Evolutionary conservation across 1,284 basidiomycete species (phyloP), one percentile per base, ranked within the genome.

Genomic region (Malassezia vespertilionis): DNA sequence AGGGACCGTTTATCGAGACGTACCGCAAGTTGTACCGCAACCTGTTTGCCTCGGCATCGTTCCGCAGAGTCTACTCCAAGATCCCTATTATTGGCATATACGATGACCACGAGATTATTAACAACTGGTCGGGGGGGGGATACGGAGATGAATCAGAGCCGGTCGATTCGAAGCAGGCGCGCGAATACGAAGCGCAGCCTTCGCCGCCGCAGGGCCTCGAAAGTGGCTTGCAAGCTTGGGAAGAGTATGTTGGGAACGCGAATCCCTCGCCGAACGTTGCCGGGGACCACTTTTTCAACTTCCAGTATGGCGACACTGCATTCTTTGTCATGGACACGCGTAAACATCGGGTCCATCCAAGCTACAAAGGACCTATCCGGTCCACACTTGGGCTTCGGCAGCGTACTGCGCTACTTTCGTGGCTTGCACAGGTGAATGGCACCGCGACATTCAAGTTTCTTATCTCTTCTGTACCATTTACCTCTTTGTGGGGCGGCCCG

Each of bases 401-500:
- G 67, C 74, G 84, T 28, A 71, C 76, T 2, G 79, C 78, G 0
- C 73, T 86, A 35, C 74, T 80, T 53, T 68, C 76, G 44, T 87
- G 84, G 84, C 57, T 70, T 0, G 73, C 74, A 2, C 76, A 76
- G 57, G 81, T 81, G 36, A 86, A 87, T 71, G 69, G 74, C 44
- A 86, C 84, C 0, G 76, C 79, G 3, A 80, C 82, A 0, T 86
- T 84, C 77, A 86, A 86, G 71, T 86, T 88, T 66, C 75, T 88
- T 45, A 77, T 83, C 18, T 77, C 79, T 10, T 82, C 81, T 8
- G 82, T 86, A 3, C 84, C 84, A 0, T 82, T 88, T 71, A 84
- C 82, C 32, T 79, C 78, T 0, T 76, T 86, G 14, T 86, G 84
- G 83, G 77, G 75, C 2, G 71, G 71, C 12, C 75, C 79, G 17